Base-by-base conservation (phyloP, 2,329 filamentous ascomycete species). In the Claviceps pazoutovae region DNA sequence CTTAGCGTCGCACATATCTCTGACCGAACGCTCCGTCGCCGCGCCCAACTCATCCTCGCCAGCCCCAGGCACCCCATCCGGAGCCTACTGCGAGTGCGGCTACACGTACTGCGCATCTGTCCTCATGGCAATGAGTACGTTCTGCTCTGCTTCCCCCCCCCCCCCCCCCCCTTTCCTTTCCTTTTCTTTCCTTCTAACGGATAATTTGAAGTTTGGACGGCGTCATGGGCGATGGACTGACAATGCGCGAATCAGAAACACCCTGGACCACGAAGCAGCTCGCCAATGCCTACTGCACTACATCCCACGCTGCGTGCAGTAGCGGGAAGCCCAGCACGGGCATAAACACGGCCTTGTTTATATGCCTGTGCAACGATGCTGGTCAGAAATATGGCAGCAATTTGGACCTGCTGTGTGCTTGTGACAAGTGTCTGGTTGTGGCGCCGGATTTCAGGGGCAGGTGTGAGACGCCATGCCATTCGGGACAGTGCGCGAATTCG, bases 31-130 rank as follows among this genome's bases (percentile, higher is more conserved):
- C 11, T 53, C 46, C 23, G 46, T 44, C 34, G 34, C 52, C 6
- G 39, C 51, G 19, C 46, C 52, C 26, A 51, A 48, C 17, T 50
- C 51, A 6, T 47, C 48, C 7, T 26, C 52, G 5, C 17, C 55
- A 4, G 50, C 39, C 43, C 57, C 57, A 5, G 42, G 49, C 50
- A 5, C 44, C 51, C 13, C 59, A 62, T n/a, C 60, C 61, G 66
- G 61, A 2, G 57, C 68, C 16, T 64, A 64, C 50, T 71, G 68
- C 56, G 64, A 70, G 53, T 71, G 68, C 54, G 68, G 68, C 51
- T 70, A 69, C 51, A 71, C 68, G 3, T 71, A 71, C 53, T 71
- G 68, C 53, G 66, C 67, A 9, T 61, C 64, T 1, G 68, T 71
- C 13, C 59, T 71, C 19, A 62, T 65, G 59, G 58, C 51, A 1